These are phyloP conservation scores for Ophiostoma novo-ulmi DNA, from an alignment of 2,329 filamentous ascomycete species.

Conservation along the genomic window DNA sequence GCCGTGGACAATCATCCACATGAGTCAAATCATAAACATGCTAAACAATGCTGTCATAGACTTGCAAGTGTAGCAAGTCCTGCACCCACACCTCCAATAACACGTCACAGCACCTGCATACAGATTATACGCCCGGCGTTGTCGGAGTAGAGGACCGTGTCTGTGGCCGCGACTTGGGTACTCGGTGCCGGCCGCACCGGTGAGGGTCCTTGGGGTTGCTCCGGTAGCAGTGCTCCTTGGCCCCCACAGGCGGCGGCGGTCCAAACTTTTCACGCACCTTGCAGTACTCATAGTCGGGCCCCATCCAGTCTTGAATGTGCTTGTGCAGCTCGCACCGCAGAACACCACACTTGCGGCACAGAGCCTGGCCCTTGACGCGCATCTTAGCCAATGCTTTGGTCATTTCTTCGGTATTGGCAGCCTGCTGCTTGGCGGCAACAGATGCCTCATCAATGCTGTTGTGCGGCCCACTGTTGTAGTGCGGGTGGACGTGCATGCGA, in stretches of 20 bases:
- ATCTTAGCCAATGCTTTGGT: slow-evolving; percentile 41
- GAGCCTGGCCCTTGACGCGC: slow-evolving; percentile 53
- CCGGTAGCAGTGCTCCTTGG: slow-evolving; percentile 52
- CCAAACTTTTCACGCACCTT: slow-evolving; percentile 55
- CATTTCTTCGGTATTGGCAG: slow-evolving; percentile 31
- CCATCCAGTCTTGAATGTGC: slow-evolving; percentile 58
- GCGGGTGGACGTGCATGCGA: slow-evolving; percentile 19
- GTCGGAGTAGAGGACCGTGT: slow-evolving; percentile 11
- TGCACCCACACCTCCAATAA: background rate
- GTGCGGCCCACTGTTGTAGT: background rate
- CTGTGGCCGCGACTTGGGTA: slow-evolving; percentile 31
- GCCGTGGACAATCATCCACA: background rate
- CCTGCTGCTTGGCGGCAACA: slow-evolving; percentile 40
- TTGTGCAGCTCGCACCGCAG: slow-evolving; percentile 59
- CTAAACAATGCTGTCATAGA: background rate
- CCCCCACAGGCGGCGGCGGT: slow-evolving; percentile 41
- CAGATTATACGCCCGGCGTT: background rate
- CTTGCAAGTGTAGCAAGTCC: too few relatives aligned
- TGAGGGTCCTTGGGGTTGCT: slow-evolving; percentile 55
- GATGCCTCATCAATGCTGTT: slow-evolving; percentile 17
- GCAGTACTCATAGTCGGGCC: slow-evolving; percentile 54
- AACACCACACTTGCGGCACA: slow-evolving; percentile 58
- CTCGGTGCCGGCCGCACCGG: slow-evolving; percentile 53
- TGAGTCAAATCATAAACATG: background rate
- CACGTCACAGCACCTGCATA: background rate